Evolutionary conservation across 192 early-diverging fungal species (phyloP).

Genomic region (Fimicolochytrium jonesii): DNA sequence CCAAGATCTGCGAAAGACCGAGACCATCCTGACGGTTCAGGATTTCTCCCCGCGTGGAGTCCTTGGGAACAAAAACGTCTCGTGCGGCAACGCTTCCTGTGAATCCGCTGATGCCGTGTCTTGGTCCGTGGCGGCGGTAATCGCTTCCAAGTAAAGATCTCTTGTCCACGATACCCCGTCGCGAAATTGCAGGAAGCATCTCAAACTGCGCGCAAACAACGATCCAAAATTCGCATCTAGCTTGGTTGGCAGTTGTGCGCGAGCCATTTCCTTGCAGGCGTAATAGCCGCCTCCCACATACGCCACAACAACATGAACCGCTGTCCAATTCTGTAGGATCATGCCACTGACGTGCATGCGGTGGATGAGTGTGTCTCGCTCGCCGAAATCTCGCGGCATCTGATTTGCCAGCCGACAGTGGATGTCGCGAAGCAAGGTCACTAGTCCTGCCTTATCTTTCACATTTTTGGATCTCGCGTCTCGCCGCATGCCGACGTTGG

Average conservation of each 20-base stretch:
- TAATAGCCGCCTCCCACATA: neutral
- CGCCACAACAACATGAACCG: neutral
- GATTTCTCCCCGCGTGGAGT: no score
- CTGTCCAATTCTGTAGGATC: neutral
- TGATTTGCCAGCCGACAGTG: no score
- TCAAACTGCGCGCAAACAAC: neutral
- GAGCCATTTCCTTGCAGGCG: neutral
- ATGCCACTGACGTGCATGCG: neutral
- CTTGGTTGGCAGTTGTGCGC: neutral
- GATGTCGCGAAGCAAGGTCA: neutral
- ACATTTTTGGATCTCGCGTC: neutral
- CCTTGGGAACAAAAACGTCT: no score
- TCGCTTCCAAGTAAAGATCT: neutral
- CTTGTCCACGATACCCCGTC: neutral
- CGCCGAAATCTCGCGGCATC: no score
- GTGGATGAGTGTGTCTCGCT: neutral
- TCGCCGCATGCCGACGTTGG: no score
- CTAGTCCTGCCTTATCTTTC: neutral
- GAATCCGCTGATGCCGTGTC: no score
- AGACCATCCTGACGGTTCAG: no score
- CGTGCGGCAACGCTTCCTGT: no score
- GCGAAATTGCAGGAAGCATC: neutral
- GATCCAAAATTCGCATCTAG: neutral
- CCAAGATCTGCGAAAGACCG: slow-evolving; percentile 67
- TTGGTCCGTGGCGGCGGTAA: neutral